Evolutionary conservation across 495 filamentous ascomycete species (phyloP).

Genomic region (Podospora sp.): DNA sequence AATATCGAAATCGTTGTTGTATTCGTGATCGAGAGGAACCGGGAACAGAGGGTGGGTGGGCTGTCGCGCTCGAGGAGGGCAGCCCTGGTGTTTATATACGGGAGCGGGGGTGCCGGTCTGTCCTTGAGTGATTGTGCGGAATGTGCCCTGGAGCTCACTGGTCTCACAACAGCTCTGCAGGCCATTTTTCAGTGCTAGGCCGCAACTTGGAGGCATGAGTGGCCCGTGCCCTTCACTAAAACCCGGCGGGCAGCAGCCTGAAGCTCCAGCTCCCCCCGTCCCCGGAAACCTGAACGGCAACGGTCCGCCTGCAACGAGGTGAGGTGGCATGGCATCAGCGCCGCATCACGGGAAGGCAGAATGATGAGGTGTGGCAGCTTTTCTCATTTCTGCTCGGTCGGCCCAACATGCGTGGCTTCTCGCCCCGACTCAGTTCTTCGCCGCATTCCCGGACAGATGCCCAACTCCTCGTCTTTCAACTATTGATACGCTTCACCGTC

Average conservation of each 20-base stretch:
- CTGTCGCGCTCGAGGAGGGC: slow-evolving; percentile 49
- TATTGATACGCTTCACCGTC: not conserved
- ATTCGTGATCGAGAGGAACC: slow-evolving; percentile 34
- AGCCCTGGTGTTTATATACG: slow-evolving; percentile 53
- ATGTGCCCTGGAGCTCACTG: slow-evolving; percentile 26
- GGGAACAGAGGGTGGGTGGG: slow-evolving; percentile 43
- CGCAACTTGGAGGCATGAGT: slow-evolving; percentile 19
- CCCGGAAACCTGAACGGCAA: not conserved
- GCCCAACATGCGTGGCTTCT: slow-evolving; percentile 22
- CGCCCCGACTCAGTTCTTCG: not conserved
- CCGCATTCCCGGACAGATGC: slow-evolving; percentile 7
- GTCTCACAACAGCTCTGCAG: slow-evolving; percentile 23
- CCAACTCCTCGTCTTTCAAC: not conserved
- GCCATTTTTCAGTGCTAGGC: slow-evolving; percentile 28
- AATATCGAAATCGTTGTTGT: slow-evolving; percentile 18
- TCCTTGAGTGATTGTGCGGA: slow-evolving; percentile 41
- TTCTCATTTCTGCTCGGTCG: slow-evolving; percentile 14
- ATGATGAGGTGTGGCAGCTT: slow-evolving; percentile 25
- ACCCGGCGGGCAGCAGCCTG: not conserved
- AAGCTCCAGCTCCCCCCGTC: not conserved
- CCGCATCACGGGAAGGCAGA: slow-evolving; percentile 22
- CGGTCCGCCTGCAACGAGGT: slow-evolving; percentile 13
- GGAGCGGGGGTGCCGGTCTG: slow-evolving; percentile 42
- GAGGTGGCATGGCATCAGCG: slow-evolving; percentile 27
- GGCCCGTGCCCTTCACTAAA: slow-evolving; percentile 31